Evolutionary conservation across 2,329 filamentous ascomycete genomes (phyloP).

Genomic region (Stemphylium lycopersici): DNA sequence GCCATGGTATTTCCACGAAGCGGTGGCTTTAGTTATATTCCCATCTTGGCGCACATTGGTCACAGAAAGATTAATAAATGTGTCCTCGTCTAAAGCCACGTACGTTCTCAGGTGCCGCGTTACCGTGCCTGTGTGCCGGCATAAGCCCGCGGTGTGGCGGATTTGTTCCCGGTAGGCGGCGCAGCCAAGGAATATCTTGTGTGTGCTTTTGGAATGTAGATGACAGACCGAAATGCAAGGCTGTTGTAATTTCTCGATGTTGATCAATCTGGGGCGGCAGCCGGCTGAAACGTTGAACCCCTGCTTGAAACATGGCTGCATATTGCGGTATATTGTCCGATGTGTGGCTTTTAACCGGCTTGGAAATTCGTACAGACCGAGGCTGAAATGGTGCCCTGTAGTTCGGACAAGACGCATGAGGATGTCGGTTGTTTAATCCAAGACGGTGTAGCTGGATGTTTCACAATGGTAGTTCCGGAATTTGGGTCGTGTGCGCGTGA

Average conservation of each 20-base stretch:
- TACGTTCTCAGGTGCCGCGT: background rate
- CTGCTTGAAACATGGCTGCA: slow-evolving; percentile 17
- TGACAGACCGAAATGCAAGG: slow-evolving; percentile 3
- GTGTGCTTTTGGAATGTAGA: background rate
- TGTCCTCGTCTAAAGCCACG: slow-evolving; percentile 1
- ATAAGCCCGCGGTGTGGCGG: slow-evolving; percentile 7
- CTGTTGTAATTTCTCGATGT: slow-evolving; percentile 10
- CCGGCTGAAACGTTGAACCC: slow-evolving; percentile 19
- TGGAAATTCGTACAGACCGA: slow-evolving; percentile 8
- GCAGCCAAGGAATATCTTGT: slow-evolving; percentile 7
- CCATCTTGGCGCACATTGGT: slow-evolving; percentile 2
- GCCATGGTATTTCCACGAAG: background rate
- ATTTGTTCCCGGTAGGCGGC: slow-evolving; percentile 3
- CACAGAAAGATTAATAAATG: slow-evolving; percentile 3
- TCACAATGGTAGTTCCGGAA: slow-evolving; percentile 18
- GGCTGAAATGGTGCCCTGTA: slow-evolving; percentile 9
- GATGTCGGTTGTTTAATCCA: slow-evolving; percentile 10
- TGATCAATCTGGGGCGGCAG: slow-evolving; percentile 11
- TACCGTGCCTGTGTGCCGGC: slow-evolving; percentile 2
- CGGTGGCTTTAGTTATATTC: background rate
- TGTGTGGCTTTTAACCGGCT: slow-evolving; percentile 17
- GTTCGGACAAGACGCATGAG: slow-evolving; percentile 9
- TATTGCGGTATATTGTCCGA: slow-evolving; percentile 22
- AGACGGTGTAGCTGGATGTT: slow-evolving; percentile 15
- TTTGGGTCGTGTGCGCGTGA: slow-evolving; percentile 19